A percentile compares a stretch with the other conserved stretches of the same genome.
Evolutionary conservation across 164 flowering plant genomes (phyloP).

Genomic region (Piper betle): DNA sequence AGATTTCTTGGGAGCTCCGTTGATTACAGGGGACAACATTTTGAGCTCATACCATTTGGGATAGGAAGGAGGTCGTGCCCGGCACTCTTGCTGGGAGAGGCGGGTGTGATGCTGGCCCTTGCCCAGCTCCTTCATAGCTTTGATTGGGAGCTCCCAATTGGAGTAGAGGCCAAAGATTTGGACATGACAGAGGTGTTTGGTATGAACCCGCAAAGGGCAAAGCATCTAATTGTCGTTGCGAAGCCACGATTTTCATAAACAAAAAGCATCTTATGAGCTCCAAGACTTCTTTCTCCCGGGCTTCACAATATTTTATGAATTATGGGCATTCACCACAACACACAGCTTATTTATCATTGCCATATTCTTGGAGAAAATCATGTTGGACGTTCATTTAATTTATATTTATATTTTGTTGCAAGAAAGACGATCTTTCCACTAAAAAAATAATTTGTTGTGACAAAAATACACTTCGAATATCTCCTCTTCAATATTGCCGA

Average conservation of each 20-base stretch:
- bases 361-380: too few species aligned
- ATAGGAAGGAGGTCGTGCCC: slow-evolving; percentile 7
- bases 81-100: slow-evolving; percentile 2
- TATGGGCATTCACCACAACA: too few species aligned
- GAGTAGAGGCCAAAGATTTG: background rate
- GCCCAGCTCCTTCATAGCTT: slow-evolving; percentile 4
- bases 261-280: too few species aligned
- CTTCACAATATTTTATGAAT: too few species aligned
- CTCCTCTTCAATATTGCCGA: too few species aligned
- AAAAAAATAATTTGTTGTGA: too few species aligned
- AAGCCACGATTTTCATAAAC: background rate
- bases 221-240: background rate
- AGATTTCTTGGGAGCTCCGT: slow-evolving; percentile 30
- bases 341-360: too few species aligned
- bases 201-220: background rate
- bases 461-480: too few species aligned
- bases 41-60: slow-evolving; percentile 16
- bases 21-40: slow-evolving; percentile 36
- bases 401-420: too few species aligned
- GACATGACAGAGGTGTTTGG: slow-evolving; percentile 6
- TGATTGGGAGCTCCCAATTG: slow-evolving; percentile 5
- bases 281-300: too few species aligned
- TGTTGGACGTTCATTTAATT: too few species aligned
- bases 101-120: slow-evolving; percentile 3
- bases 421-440: too few species aligned